These are phyloP conservation scores for Urtica urens DNA, from an alignment of 306 rosid genomes.

Conservation along the genomic window DNA sequence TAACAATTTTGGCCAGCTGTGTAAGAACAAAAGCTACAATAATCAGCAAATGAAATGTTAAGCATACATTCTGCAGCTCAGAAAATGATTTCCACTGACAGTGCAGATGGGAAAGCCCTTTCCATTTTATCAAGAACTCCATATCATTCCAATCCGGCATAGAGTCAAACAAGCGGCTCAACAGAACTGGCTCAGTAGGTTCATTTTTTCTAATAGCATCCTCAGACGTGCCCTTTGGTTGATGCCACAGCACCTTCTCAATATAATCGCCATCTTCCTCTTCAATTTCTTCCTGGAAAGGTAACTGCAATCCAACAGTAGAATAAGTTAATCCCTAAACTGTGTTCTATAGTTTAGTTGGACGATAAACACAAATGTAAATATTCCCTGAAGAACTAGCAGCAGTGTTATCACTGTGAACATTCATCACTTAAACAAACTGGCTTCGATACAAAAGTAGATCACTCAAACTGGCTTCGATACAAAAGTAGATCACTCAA, in stretches of 20 bases:
- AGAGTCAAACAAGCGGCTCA: slow-evolving; percentile 72
- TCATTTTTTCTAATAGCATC: slow-evolving; percentile 63
- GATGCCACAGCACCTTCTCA: slow-evolving; percentile 98
- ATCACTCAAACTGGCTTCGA: too few species aligned
- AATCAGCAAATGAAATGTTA: slow-evolving; percentile 16
- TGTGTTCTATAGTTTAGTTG: too few species aligned
- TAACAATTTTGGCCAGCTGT: slow-evolving; percentile 7
- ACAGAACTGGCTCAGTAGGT: slow-evolving; percentile 64
- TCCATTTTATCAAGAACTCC: slow-evolving; percentile 95
- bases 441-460: too few species aligned
- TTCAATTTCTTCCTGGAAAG: slow-evolving; percentile 77
- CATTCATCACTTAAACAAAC: too few species aligned
- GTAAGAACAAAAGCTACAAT: neutral
- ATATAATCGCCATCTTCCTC: slow-evolving; percentile 93
- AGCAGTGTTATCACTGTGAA: too few species aligned
- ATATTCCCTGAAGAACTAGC: too few species aligned
- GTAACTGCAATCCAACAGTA: neutral
- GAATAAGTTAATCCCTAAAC: too few species aligned
- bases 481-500: too few species aligned
- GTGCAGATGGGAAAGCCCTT: slow-evolving; percentile 97
- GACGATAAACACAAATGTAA: too few species aligned
- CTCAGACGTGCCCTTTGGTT: slow-evolving; percentile 84
- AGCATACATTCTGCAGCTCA: slow-evolving; percentile 87
- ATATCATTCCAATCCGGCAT: slow-evolving; percentile 76
- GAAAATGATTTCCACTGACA: slow-evolving; percentile 91